Conservation (phyloP, 2,329 filamentous ascomycete genomes). For the Colletotrichum godetiae region DNA sequence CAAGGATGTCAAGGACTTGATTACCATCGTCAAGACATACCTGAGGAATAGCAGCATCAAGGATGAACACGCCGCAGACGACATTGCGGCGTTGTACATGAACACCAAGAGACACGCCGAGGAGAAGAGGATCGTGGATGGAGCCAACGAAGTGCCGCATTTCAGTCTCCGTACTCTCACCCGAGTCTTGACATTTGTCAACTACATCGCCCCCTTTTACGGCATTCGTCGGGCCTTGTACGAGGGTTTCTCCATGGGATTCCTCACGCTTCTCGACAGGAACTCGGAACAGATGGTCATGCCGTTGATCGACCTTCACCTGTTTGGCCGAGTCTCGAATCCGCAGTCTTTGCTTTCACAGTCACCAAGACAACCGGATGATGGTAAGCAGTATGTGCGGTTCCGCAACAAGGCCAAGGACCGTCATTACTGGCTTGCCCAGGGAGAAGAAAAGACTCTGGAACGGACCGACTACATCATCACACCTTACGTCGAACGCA, state of each 20-base stretch:
- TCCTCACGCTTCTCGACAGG: constrained; percentile 86
- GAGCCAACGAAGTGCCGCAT: constrained; percentile 94
- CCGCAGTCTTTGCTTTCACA: constrained; percentile 80
- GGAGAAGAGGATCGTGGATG: constrained; percentile 89
- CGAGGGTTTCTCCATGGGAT: constrained; percentile 98
- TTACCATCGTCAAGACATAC: constrained; percentile 90
- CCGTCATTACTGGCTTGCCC: constrained; percentile 89
- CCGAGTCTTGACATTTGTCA: constrained; percentile 87
- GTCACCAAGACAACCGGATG: constrained; percentile 79
- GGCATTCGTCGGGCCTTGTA: constrained; percentile 87
- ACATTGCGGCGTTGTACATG: constrained; percentile 89
- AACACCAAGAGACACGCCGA: constrained; percentile 85
- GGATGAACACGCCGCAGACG: constrained; percentile 79
- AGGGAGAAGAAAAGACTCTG: constrained; percentile 74
- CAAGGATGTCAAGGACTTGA: constrained; percentile 84
- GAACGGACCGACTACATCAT: constrained; percentile 94
- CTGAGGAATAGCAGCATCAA: constrained; percentile 77
- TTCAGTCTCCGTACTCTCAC: constrained; percentile 97
- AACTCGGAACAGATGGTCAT: constrained; percentile 83
- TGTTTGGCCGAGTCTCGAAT: constrained; percentile 78
- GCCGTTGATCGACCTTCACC: constrained; percentile 82
- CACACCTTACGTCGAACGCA: constrained; percentile 93
- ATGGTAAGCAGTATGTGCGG: constrained; percentile 82
- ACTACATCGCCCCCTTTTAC: constrained; percentile 85
- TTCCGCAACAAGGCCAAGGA: constrained; percentile 75